These are phyloP conservation scores for Ceratocystis variospora DNA, from an alignment of 2,329 filamentous ascomycete genomes.

Conservation along the genomic window DNA sequence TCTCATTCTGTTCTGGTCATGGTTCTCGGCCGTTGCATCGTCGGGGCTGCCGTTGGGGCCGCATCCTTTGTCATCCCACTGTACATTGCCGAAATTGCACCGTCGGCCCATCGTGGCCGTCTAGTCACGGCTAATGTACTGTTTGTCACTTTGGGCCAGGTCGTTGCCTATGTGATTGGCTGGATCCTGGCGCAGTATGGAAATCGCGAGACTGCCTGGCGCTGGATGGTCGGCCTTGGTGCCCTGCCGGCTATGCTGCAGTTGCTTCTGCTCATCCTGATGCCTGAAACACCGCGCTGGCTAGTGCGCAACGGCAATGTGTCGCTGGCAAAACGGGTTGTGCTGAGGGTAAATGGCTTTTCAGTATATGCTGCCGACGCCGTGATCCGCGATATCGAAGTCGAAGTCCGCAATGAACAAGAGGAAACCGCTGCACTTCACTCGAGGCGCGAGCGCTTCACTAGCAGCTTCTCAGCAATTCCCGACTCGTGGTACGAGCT, in stretches of 20 bases:
- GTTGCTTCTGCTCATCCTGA: constrained; percentile 48
- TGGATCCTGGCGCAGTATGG: constrained; percentile 54
- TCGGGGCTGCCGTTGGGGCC: constrained; percentile 59
- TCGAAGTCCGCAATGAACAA: constrained; percentile 59
- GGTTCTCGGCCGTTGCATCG: constrained; percentile 53
- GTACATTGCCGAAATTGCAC: constrained; percentile 78
- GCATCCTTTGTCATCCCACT: constrained; percentile 73
- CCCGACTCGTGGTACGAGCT: constrained; percentile 35
- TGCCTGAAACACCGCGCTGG: constrained; percentile 87
- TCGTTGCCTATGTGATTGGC: constrained; percentile 74
- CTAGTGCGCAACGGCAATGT: constrained; percentile 55
- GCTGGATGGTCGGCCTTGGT: constrained; percentile 83
- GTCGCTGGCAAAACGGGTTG: constrained; percentile 49
- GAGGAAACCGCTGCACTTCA: constrained; percentile 30
- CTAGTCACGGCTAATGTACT: constrained; percentile 71
- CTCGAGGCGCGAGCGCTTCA: constrained; percentile 29
- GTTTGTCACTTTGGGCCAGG: constrained; percentile 77
- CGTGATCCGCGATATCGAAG: constrained; percentile 56
- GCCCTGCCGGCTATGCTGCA: constrained; percentile 64
- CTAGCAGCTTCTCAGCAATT: constrained; percentile 22
- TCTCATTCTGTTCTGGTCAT: constrained; percentile 46
- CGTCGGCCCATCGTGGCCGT: constrained; percentile 59
- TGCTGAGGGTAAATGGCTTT: constrained; percentile 41
- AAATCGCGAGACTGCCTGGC: constrained; percentile 50
- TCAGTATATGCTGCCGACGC: constrained; percentile 38